Conservation (phyloP, 2,329 filamentous ascomycete genomes). For the Diaporthe capsici region DNA sequence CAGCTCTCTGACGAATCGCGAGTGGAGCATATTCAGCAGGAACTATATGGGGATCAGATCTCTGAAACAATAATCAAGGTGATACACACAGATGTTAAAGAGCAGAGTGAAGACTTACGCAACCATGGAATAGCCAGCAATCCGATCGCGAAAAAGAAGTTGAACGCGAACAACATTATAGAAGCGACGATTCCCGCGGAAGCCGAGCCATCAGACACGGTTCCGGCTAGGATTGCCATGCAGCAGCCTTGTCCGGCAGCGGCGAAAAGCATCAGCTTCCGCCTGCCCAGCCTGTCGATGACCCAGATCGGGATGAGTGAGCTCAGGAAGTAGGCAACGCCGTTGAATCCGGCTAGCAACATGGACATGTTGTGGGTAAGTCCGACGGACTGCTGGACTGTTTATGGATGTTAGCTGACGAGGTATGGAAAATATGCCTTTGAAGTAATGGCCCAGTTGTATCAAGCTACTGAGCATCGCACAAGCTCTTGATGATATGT, state of each 20-base stretch:
- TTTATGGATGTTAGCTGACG: slow-evolving; percentile 46
- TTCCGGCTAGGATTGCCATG: slow-evolving; percentile 46
- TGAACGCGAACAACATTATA: slow-evolving; percentile 48
- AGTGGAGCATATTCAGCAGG: slow-evolving; percentile 60
- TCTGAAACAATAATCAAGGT: background rate
- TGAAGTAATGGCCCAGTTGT: slow-evolving; percentile 44
- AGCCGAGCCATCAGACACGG: slow-evolving; percentile 45
- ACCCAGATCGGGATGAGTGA: slow-evolving; percentile 73
- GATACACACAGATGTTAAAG: background rate
- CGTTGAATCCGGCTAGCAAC: slow-evolving; percentile 68
- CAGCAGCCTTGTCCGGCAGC: slow-evolving; percentile 47
- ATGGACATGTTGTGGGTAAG: slow-evolving; percentile 69
- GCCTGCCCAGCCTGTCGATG: slow-evolving; percentile 72
- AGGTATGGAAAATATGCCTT: slow-evolving; percentile 44
- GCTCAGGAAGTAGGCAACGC: slow-evolving; percentile 64
- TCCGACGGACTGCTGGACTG: slow-evolving; percentile 55
- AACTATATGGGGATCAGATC: slow-evolving; percentile 41
- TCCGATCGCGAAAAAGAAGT: slow-evolving; percentile 49
- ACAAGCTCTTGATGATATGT: slow-evolving; percentile 15
- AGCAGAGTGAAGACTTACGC: background rate
- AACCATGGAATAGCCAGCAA: slow-evolving; percentile 50
- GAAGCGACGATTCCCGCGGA: slow-evolving; percentile 45
- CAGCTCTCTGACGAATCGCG: slow-evolving; percentile 55
- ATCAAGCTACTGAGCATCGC: slow-evolving; percentile 46
- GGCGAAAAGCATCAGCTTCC: slow-evolving; percentile 47